Conservation (phyloP, 495 filamentous ascomycete species). For the Podospora anserina region DNA sequence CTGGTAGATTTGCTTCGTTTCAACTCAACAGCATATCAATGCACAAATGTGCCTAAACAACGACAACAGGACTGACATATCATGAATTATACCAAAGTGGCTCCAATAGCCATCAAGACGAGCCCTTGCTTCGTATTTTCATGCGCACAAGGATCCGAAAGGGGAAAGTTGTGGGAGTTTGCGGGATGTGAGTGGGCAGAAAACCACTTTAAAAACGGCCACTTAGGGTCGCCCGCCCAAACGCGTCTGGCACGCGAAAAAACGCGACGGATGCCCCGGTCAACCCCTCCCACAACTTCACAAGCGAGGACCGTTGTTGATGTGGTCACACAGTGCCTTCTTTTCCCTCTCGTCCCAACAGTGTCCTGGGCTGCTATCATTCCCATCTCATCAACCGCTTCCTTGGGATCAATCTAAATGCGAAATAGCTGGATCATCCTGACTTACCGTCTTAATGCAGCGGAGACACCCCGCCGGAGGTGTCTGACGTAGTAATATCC, state of each 20-base stretch:
- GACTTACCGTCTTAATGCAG: not conserved
- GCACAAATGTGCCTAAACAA: not conserved
- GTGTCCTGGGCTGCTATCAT: not conserved
- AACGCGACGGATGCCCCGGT: slow-evolving; percentile 14
- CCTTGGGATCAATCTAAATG: not conserved
- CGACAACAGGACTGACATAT: not conserved
- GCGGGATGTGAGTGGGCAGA: slow-evolving; percentile 4
- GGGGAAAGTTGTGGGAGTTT: not conserved
- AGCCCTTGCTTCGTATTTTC: slow-evolving; percentile 23
- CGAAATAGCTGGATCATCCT: slow-evolving; percentile 6
- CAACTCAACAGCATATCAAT: slow-evolving; percentile 3
- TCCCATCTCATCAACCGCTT: not conserved
- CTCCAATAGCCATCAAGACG: not conserved
- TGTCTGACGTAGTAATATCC: not conserved
- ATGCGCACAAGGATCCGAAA: slow-evolving; percentile 16
- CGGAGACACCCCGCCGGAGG: not conserved
- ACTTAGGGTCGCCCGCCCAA: not conserved
- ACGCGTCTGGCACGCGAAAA: slow-evolving; percentile 23
- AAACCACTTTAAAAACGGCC: slow-evolving; percentile 14
- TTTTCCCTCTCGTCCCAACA: not conserved
- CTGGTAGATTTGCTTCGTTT: slow-evolving; percentile 10
- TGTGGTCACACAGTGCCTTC: not conserved
- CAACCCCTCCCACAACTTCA: not conserved
- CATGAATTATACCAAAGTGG: slow-evolving; percentile 8
- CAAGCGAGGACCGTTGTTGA: not conserved